Evolutionary conservation across 2,329 filamentous ascomycete genomes (phyloP).

Genomic region (Claviceps digitariae): DNA sequence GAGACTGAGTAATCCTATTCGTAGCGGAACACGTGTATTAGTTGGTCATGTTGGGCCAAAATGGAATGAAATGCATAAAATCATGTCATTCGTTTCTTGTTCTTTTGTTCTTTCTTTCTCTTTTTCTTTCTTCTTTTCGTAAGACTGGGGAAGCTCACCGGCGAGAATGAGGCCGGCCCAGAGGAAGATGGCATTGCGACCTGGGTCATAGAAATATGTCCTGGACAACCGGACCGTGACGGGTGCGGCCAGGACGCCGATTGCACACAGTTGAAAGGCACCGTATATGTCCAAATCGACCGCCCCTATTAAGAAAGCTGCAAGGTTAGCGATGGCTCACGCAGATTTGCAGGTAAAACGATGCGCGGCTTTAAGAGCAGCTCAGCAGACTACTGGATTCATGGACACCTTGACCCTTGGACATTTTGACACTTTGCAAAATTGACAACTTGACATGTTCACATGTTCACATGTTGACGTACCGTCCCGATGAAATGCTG

Average conservation of each 20-base stretch:
- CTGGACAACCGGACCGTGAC: conserved; percentile 45
- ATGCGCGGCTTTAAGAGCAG: too few species aligned
- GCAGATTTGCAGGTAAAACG: too few species aligned
- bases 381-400: background rate
- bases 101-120: too few species aligned
- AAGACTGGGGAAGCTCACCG: conserved; percentile 26
- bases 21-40: background rate
- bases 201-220: conserved; percentile 51
- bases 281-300: conserved; percentile 58
- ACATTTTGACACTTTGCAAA: too few species aligned
- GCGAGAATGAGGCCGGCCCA: conserved; percentile 50
- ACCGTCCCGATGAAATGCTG: conserved; percentile 45
- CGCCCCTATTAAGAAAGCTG: conserved; percentile 29
- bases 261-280: conserved; percentile 52
- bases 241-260: conserved; percentile 51
- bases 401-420: background rate
- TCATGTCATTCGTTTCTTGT: background rate
- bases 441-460: background rate
- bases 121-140: too few species aligned
- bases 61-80: background rate
- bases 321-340: background rate
- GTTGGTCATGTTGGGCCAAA: background rate
- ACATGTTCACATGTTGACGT: conserved; percentile 13
- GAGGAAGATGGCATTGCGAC: conserved; percentile 51
- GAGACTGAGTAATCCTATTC: conserved; percentile 43